phyloP scores from a whole-genome alignment of 1,139 yeast genomes.

The Hanseniaspora sp. region DNA sequence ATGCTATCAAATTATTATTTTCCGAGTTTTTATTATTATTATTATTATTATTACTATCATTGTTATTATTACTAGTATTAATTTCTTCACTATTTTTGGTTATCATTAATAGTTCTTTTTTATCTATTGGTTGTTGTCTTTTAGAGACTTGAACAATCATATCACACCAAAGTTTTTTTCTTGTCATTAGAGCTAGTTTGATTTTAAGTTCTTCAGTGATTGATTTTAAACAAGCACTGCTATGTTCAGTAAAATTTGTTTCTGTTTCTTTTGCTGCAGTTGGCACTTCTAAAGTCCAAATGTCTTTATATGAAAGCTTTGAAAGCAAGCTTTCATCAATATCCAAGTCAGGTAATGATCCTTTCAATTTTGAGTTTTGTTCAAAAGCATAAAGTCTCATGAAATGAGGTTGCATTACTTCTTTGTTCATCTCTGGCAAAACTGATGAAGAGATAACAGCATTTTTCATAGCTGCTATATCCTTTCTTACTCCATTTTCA shows the following conservation, averaged over 20 bases:
- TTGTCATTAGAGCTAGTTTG: slow-evolving; percentile 26
- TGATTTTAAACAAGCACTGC: slow-evolving; percentile 16
- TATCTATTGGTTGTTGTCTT: slow-evolving; percentile 24
- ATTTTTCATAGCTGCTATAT: not conserved
- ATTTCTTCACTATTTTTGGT: slow-evolving; percentile 19
- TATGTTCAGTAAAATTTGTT: too few species aligned
- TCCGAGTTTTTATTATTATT: not conserved
- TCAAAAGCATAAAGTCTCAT: slow-evolving; percentile 26
- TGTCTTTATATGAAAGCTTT: slow-evolving; percentile 21
- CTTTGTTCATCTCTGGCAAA: slow-evolving; percentile 16
- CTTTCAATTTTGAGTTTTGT: slow-evolving; percentile 21
- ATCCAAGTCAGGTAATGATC: slow-evolving; percentile 25
- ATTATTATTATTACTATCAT: too few species aligned
- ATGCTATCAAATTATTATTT: not conserved
- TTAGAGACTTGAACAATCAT: slow-evolving; percentile 20
- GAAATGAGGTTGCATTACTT: slow-evolving; percentile 26
- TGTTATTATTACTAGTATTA: too few species aligned
- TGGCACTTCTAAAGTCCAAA: slow-evolving; percentile 23
- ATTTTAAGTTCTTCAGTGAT: slow-evolving; percentile 19
- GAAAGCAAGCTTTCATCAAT: slow-evolving; percentile 26
- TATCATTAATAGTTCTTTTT: slow-evolving; percentile 25
- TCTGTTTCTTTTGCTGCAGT: not conserved
- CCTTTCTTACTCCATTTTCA: not conserved
- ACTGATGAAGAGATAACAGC: not conserved
- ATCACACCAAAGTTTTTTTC: slow-evolving; percentile 28